phyloP scores from a whole-genome alignment of 345 rosid species.

The Hevea brasiliensis region DNA sequence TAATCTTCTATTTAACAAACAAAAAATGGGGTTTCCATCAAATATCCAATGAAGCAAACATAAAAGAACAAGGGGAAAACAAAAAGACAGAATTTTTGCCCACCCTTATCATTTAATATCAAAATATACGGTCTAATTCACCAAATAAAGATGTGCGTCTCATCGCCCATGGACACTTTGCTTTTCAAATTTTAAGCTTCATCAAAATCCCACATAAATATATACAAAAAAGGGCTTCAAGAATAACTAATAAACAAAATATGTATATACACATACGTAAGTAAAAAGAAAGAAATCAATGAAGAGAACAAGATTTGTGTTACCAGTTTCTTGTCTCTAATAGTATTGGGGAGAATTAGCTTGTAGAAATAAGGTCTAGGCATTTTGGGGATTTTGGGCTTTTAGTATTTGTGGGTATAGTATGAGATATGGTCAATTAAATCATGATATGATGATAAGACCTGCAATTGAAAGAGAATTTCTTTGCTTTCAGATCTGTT shows the following conservation, averaged over 20 bases:
- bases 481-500: conserved; percentile 45
- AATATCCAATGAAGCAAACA: not conserved
- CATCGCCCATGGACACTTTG: not conserved
- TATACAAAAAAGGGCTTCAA: not conserved
- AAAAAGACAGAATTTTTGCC: not conserved
- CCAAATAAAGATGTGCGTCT: not conserved
- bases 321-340: conserved; percentile 73
- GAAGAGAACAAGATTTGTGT: conserved; percentile 3
- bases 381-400: conserved; percentile 36
- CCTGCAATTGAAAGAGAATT: conserved; percentile 26
- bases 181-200: conserved; percentile 1
- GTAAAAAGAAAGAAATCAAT: conserved; percentile 1
- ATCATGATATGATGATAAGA: conserved; percentile 44
- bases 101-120: not conserved
- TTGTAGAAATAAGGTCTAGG: conserved; percentile 81
- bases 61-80: not conserved
- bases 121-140: not conserved
- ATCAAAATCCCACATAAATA: conserved; percentile 9
- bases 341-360: conserved; percentile 60
- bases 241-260: not conserved
- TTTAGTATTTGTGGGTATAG: not conserved
- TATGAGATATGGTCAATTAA: conserved; percentile 31
- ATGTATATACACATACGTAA: not conserved
- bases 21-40: not conserved
- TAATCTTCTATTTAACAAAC: not conserved